phyloP scores from a whole-genome alignment of 179 eudicot species.

The Silene vulgaris region DNA sequence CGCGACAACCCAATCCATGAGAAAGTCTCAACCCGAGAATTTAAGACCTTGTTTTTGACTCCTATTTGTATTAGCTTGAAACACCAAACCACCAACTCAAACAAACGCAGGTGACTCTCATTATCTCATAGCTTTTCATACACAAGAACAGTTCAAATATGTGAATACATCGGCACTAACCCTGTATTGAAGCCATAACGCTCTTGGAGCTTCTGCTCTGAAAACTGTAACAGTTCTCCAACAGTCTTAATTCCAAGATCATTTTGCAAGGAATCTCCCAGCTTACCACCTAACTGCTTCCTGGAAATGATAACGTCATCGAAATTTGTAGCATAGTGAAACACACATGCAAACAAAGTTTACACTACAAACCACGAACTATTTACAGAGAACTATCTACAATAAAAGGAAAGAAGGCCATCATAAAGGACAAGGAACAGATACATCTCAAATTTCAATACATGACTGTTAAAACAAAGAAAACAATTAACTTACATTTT shows the following conservation, averaged over 20 bases:
- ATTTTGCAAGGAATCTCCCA: conserved; percentile 72
- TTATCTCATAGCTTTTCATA: conserved; percentile 5
- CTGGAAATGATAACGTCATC: conserved; percentile 34
- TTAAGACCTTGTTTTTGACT: neutral
- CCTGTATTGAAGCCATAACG: conserved; percentile 79
- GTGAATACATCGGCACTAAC: conserved; percentile 31
- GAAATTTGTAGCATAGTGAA: conserved; percentile 8
- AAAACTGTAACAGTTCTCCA: conserved; percentile 72
- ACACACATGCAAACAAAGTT: neutral
- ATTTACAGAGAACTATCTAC: neutral
- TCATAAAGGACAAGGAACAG: neutral
- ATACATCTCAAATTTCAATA: neutral
- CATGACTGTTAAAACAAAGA: neutral
- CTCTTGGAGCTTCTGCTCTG: conserved; percentile 84
- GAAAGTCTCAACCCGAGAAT: neutral
- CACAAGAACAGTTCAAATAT: neutral
- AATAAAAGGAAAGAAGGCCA: neutral
- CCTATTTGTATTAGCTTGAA: neutral
- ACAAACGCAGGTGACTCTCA: neutral
- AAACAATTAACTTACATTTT: conserved; percentile 57
- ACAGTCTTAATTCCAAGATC: conserved; percentile 75
- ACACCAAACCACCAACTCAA: neutral
- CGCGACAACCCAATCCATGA: neutral
- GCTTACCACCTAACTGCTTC: conserved; percentile 99
- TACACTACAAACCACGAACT: neutral